phyloP scores from a whole-genome alignment of 352 stramenopile species.

The Nothophytophthora sp. region DNA sequence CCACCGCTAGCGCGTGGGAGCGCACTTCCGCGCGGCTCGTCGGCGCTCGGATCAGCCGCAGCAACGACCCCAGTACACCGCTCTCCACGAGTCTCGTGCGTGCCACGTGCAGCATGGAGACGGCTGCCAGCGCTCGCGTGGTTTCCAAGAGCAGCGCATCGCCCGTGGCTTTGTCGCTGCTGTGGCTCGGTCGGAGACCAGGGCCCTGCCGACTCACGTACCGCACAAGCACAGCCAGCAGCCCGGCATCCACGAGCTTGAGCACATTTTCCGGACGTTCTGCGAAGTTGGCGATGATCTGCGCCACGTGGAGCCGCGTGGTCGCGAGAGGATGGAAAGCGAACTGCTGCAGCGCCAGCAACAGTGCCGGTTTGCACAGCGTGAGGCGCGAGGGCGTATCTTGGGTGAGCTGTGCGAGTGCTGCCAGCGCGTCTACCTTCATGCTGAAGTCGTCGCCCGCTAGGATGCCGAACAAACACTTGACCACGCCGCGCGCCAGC shows the following conservation, averaged over 20 bases:
- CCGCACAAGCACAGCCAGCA: conserved; percentile 67
- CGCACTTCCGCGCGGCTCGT: conserved; percentile 40
- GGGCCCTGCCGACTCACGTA: conserved; percentile 56
- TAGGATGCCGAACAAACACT: conserved; percentile 73
- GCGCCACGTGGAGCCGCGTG: conserved; percentile 61
- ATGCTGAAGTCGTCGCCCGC: conserved; percentile 68
- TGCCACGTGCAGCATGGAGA: conserved; percentile 64
- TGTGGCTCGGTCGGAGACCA: conserved; percentile 12
- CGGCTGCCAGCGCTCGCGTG: conserved; percentile 56
- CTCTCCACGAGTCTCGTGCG: conserved; percentile 59
- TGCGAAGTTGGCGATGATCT: conserved; percentile 80
- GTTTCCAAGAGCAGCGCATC: conserved; percentile 58
- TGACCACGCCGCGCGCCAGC: conserved; percentile 65
- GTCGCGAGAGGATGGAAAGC: conserved; percentile 62
- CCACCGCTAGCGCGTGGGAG: conserved; percentile 40
- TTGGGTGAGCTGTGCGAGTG: conserved; percentile 66
- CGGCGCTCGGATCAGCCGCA: conserved; percentile 55
- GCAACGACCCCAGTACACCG: conserved; percentile 55
- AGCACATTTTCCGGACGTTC: conserved; percentile 69
- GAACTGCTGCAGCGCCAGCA: conserved; percentile 61
- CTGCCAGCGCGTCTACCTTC: conserved; percentile 68
- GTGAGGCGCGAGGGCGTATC: conserved; percentile 66
- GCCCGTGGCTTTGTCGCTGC: conserved; percentile 12
- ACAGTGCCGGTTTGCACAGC: conserved; percentile 65
- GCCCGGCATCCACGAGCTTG: conserved; percentile 69